Evolutionary conservation across 2,329 filamentous ascomycete species (phyloP).

Genomic region (Colletotrichum godetiae): DNA sequence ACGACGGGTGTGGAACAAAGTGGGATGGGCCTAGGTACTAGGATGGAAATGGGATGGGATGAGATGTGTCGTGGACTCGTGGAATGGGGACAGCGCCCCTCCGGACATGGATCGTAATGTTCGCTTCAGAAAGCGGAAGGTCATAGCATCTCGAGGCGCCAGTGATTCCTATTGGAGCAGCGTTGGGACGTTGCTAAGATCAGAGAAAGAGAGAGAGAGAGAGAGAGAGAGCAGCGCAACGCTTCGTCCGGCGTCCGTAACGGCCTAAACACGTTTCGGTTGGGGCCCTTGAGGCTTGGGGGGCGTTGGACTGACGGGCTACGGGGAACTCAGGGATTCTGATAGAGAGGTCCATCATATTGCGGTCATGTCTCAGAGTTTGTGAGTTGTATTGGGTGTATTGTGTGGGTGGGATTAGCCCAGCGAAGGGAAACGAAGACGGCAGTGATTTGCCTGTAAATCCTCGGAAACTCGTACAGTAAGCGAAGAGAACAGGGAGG

Average conservation of each 20-base stretch:
- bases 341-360: slow-evolving; percentile 6
- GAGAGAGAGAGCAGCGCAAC: not conserved
- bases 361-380: slow-evolving; percentile 12
- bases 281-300: not conserved
- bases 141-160: slow-evolving; percentile 24
- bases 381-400: not conserved
- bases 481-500: not conserved
- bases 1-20: slow-evolving; percentile 1
- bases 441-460: slow-evolving; percentile 9
- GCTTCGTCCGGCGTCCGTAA: slow-evolving; percentile 1
- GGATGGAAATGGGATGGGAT: slow-evolving; percentile 1
- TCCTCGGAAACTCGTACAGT: too few species aligned
- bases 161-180: slow-evolving; percentile 28
- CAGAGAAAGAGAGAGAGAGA: too few species aligned
- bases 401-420: not conserved
- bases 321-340: not conserved
- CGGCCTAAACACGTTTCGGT: slow-evolving; percentile 28
- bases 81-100: not conserved
- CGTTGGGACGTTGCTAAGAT: not conserved
- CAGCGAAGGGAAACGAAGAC: not conserved
- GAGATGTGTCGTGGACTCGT: not conserved
- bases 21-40: not conserved
- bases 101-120: not conserved
- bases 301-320: not conserved
- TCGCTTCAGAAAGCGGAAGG: slow-evolving; percentile 22